Conservation (phyloP, 768 basidiomycete genomes). For the Inosperma sp. region DNA sequence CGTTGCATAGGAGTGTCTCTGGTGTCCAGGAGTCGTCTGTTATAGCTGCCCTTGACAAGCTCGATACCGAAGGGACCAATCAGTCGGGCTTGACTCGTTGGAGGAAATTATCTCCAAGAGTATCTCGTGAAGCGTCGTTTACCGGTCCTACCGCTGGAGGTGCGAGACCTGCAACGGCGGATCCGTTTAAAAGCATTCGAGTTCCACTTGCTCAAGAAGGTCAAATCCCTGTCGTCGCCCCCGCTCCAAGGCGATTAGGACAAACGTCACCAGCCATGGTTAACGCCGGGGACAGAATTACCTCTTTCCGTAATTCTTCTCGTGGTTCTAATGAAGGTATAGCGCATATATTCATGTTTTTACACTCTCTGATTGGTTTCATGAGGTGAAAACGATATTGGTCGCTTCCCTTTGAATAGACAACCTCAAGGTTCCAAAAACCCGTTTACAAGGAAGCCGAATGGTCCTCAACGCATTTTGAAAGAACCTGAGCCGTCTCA, state of each 20-base stretch:
- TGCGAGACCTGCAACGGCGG: slow-evolving; percentile 28
- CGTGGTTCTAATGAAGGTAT: slow-evolving; percentile 12
- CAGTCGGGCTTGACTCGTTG: neutral
- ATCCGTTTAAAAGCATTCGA: slow-evolving; percentile 17
- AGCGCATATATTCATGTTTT: slow-evolving; percentile 28
- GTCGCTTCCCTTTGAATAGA: neutral
- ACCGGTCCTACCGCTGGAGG: slow-evolving; percentile 12
- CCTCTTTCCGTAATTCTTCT: slow-evolving; percentile 14
- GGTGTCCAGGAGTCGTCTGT: neutral
- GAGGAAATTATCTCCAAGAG: neutral
- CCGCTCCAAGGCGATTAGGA: slow-evolving; percentile 22
- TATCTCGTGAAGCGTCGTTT: slow-evolving; percentile 8
- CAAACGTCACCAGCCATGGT: slow-evolving; percentile 19
- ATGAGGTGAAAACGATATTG: neutral
- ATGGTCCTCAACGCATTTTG: neutral
- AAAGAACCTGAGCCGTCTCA: neutral
- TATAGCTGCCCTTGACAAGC: neutral
- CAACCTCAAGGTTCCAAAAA: neutral
- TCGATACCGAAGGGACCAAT: neutral
- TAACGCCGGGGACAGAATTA: slow-evolving; percentile 19
- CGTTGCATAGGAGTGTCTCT: neutral
- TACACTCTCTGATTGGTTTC: slow-evolving; percentile 1
- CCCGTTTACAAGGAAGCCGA: neutral
- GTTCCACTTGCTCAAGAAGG: slow-evolving; percentile 1
- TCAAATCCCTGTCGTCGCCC: slow-evolving; percentile 20